A percentile compares a stretch with the other conserved stretches of the same genome.
These are phyloP conservation scores for Bolboschoenoplectus hybrid DNA, from an alignment of 202 grass and related monocot species.

Conservation along the genomic window DNA sequence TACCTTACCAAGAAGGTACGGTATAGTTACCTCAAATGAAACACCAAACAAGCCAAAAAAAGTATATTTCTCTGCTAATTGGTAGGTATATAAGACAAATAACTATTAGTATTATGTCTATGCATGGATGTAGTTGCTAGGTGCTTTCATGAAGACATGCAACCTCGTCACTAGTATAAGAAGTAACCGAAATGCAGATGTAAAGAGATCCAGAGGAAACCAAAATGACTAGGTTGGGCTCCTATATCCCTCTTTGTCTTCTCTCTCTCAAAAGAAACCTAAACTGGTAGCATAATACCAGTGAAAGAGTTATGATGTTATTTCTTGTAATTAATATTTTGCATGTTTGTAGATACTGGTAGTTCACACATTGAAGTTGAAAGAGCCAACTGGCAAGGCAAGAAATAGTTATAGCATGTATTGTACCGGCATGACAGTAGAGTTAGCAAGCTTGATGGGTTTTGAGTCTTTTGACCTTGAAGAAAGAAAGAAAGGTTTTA, in stretches of 20 bases:
- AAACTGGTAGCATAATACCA: background rate
- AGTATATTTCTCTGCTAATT: background rate
- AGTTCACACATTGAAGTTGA: conserved; percentile 6
- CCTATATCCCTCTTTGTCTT: background rate
- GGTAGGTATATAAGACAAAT: conserved; percentile 21
- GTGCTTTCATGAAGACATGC: conserved; percentile 90
- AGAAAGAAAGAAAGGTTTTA: background rate
- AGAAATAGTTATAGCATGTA: background rate
- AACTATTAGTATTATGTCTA: conserved; percentile 34
- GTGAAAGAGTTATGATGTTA: background rate
- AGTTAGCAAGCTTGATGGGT: conserved; percentile 11
- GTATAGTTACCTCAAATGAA: conserved; percentile 20
- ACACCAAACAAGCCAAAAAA: background rate
- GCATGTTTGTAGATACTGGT: conserved; percentile 16
- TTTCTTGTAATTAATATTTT: conserved; percentile 22
- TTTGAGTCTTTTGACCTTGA: background rate
- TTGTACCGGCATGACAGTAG: background rate
- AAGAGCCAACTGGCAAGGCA: background rate
- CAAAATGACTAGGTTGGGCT: conserved; percentile 33
- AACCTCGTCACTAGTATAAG: conserved; percentile 70
- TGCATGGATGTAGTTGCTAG: conserved; percentile 67
- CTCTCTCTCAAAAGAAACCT: background rate
- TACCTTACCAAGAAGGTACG: background rate
- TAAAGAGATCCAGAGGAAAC: conserved; percentile 54
- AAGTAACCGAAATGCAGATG: conserved; percentile 56